Evolutionary conservation across 2,329 filamentous ascomycete species (phyloP).

Genomic region (Lachnellula hyalina): DNA sequence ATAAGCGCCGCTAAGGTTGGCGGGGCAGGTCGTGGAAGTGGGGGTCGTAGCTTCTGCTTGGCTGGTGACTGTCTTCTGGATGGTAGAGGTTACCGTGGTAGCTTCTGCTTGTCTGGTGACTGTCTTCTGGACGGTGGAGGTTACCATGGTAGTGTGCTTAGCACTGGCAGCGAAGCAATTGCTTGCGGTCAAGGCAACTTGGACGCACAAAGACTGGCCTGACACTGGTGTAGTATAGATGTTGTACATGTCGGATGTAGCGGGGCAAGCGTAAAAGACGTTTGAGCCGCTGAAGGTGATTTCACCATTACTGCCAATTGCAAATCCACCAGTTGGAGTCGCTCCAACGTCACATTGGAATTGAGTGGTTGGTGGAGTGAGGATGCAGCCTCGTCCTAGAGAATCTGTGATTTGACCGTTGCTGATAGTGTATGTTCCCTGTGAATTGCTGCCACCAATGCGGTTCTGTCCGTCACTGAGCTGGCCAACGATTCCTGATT

Average conservation of each 20-base stretch:
- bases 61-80: not conserved
- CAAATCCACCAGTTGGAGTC: conserved; percentile 48
- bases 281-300: conserved; percentile 46
- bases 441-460: conserved; percentile 42
- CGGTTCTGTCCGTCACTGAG: conserved; percentile 56
- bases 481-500: conserved; percentile 50
- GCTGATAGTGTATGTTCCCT: conserved; percentile 49
- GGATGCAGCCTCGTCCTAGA: conserved; percentile 55
- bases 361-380: conserved; percentile 28
- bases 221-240: conserved; percentile 29
- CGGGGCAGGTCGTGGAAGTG: conserved; percentile 28
- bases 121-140: not conserved
- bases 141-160: not conserved
- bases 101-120: not conserved
- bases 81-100: not conserved
- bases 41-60: not conserved
- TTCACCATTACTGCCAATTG: conserved; percentile 45
- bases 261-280: conserved; percentile 51
- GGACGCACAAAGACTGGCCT: conserved; percentile 31
- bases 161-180: conserved; percentile 26
- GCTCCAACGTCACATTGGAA: conserved; percentile 45
- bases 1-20: conserved; percentile 39
- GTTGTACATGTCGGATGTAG: conserved; percentile 35
- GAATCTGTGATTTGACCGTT: conserved; percentile 47
- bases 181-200: conserved; percentile 33